These are phyloP conservation scores for Phytophthora meadii DNA, from an alignment of 352 stramenopile genomes.

Conservation along the genomic window DNA sequence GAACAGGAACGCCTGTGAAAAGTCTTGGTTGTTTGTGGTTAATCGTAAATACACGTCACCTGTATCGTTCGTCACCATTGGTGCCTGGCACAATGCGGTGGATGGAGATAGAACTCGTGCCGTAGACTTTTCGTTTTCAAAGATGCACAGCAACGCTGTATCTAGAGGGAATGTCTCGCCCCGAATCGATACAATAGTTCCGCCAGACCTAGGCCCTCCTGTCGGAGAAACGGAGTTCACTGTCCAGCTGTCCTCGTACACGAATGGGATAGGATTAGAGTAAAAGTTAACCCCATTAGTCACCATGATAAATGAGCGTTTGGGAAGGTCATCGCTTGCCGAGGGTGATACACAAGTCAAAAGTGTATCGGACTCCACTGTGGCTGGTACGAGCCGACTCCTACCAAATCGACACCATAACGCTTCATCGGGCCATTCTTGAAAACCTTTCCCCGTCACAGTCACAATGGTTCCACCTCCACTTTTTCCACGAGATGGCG, in stretches of 20 bases:
- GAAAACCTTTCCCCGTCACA: conserved; percentile 56
- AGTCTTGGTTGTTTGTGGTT: conserved; percentile 68
- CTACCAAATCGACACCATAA: conserved; percentile 68
- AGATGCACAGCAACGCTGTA: conserved; percentile 41
- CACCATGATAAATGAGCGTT: conserved; percentile 56
- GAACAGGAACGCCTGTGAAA: conserved; percentile 46
- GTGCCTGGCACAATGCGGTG: conserved; percentile 34
- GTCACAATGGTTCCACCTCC: conserved; percentile 54
- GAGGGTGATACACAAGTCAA: conserved; percentile 50
- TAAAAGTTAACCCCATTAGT: conserved; percentile 60
- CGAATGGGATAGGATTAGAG: conserved; percentile 65
- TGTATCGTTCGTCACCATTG: conserved; percentile 3
- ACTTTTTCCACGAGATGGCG: conserved; percentile 39
- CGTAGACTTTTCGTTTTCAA: conserved; percentile 29
- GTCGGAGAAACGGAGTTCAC: conserved; percentile 33
- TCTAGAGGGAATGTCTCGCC: conserved; percentile 42
- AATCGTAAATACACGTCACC: conserved; percentile 43
- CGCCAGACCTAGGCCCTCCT: conserved; percentile 40
- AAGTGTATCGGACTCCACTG: conserved; percentile 46
- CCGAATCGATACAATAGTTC: conserved; percentile 43
- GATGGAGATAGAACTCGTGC: conserved; percentile 38
- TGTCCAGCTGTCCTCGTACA: conserved; percentile 54
- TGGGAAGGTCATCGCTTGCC: conserved; percentile 26
- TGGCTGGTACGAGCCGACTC: conserved; percentile 38
- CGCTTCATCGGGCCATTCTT: conserved; percentile 16